These are phyloP conservation scores for Candida tallmaniae DNA, from an alignment of 805 yeast species.

Conservation along the genomic window DNA sequence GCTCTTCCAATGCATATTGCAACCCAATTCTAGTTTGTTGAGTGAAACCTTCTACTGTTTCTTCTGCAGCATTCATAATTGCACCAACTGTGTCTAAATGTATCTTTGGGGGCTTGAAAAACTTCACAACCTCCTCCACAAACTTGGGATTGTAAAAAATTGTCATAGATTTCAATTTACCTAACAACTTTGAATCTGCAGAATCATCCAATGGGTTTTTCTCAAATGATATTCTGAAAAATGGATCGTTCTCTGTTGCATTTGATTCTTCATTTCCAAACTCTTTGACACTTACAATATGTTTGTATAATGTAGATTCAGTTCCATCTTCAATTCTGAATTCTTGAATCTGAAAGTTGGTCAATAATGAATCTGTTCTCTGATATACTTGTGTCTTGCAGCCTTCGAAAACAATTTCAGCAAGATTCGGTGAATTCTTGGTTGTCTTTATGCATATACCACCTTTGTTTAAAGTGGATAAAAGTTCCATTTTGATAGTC, in stretches of 20 bases:
- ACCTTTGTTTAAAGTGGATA: slow-evolving; percentile 69
- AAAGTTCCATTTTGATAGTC: slow-evolving; percentile 59
- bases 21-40: slow-evolving; percentile 87
- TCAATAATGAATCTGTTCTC: slow-evolving; percentile 71
- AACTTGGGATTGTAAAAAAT: slow-evolving; percentile 85
- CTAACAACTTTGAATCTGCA: slow-evolving; percentile 74
- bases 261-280: slow-evolving; percentile 27
- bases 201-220: slow-evolving; percentile 77
- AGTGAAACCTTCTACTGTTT: slow-evolving; percentile 87
- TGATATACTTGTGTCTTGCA: slow-evolving; percentile 70
- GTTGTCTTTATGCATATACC: slow-evolving; percentile 57
- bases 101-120: slow-evolving; percentile 83
- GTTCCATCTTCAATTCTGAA: slow-evolving; percentile 87
- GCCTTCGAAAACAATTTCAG: slow-evolving; percentile 79
- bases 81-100: slow-evolving; percentile 88
- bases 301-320: slow-evolving; percentile 71
- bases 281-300: slow-evolving; percentile 80
- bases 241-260: slow-evolving; percentile 45
- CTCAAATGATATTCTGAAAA: slow-evolving; percentile 80
- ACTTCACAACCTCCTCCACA: slow-evolving; percentile 65
- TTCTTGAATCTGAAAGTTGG: slow-evolving; percentile 73
- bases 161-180: slow-evolving; percentile 81
- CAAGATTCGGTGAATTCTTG: slow-evolving; percentile 47
- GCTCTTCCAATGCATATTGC: slow-evolving; percentile 91
- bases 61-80: slow-evolving; percentile 90